Base-by-base conservation (phyloP, 768 basidiomycete genomes). In the Rhodotorula kratochvilovae region DNA sequence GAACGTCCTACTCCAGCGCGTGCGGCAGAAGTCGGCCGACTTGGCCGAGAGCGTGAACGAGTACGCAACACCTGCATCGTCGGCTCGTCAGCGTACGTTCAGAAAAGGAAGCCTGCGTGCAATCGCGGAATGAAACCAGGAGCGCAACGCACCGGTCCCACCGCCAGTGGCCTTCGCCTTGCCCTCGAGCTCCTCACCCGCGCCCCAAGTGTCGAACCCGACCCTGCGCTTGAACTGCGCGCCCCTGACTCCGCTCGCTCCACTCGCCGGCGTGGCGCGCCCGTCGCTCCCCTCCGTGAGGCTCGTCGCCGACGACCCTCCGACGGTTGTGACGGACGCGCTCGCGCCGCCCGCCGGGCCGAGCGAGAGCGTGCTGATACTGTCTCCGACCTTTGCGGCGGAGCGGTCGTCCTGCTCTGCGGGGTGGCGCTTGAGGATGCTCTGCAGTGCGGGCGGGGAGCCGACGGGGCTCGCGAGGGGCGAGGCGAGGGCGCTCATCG, bases 1-100 rank as follows among this genome's bases (percentile, higher is more conserved):
- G 80, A 92, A 98, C 2, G 90, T 90, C 0, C 95, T 85, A 1
- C 92, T 94, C 62, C 86, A 86, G 39, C 88, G 84, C 6, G 84
- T 87, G 42, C 91, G 85, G 54, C 83, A 82, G 80, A 92, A 97
- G 4, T 89, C 89, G 3, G 88, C 90, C 15, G 87, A 88, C 80
- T 94, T 91, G 29, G 90, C 91, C 78, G 81, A 63, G 15, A 72
- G 51, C n/a, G 76, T 74, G 64, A 77, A 75, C 2, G 71, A 68
- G 55, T 74, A 72, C 29, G 74, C 70, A n/a, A 73, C 63, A 36
- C 76, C 76, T 66, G 66, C 53, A n/a, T 3, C 6, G 10, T 3
- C 0, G 2, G 7, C 8, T 19, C 6, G 46, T 50, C 50, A 62
- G 27, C 27, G 7, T 31, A n/a, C n/a, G n/a, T n/a, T n/a, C n/a